Base-by-base conservation (phyloP, 2,329 filamentous ascomycete genomes). In the Aspergillus ibericus region DNA sequence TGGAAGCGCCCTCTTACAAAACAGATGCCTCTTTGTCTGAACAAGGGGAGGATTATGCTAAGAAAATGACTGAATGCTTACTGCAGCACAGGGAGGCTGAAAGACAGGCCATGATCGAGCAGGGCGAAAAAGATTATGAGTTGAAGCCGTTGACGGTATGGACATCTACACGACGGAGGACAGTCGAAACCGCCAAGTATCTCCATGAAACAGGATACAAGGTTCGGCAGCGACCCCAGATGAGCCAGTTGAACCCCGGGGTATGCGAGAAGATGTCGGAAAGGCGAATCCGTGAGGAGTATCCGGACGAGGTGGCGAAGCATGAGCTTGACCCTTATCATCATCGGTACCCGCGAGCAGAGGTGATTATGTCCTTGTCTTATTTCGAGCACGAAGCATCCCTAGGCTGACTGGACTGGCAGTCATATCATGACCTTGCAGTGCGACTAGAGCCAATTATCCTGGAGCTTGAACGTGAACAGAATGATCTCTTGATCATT, bases 381-480 rank as follows among this genome's bases (percentile, higher is more conserved):
- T 6, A 10, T 18, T 27, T n/a, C 18, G 5, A 15, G 9, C 12
- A 34, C 25, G 8, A 15, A 53, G 27, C 7, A 44, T 44, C 6
- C n/a, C 18, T 22, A 32, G 15, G 18, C 50, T 62, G 35, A 65
- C 18, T 36, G 8, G 10, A 44, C 8, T 59, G 52, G 56, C 67
- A 96, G 90, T 98, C 93, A 8, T 99, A 99, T 76, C 95, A 99
- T 73, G 95, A 99, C 71, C 87, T 99, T 44, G 95, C 95, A n/a
- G 95, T 99, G 59, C 91, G 95, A 20, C 86, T 99, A 48, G 95
- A 99, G 74, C 96, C 95, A 40, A 96, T 99, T 70, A 99, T 99
- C 70, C 85, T 99, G 29, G 95, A 99, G 74, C 85, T 99, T 13
- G 95, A 99, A 79, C 88, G 95, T 44, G 95, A 99, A 78, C 91